These are phyloP conservation scores for Colletotrichum truncatum DNA, from an alignment of 2,329 filamentous ascomycete genomes.

Conservation along the genomic window DNA sequence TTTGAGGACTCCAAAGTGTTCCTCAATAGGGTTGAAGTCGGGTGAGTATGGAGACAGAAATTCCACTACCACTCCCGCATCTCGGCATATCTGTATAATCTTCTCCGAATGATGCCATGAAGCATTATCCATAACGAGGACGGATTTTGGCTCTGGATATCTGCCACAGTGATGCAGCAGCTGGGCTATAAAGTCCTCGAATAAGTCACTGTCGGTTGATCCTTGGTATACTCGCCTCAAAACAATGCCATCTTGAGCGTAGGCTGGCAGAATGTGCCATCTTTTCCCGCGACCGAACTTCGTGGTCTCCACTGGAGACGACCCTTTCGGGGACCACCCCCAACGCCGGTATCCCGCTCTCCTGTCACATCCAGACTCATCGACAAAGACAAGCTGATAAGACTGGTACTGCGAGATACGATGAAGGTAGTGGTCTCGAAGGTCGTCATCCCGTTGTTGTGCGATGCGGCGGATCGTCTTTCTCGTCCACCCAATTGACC, in stretches of 20 bases:
- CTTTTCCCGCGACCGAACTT: slow-evolving; percentile 34
- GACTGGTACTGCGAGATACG: slow-evolving; percentile 41
- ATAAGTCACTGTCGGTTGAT: no score
- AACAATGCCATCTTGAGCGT: slow-evolving; percentile 38
- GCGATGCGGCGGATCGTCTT: slow-evolving; percentile 41
- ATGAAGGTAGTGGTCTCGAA: slow-evolving; percentile 45
- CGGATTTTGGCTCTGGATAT: slow-evolving; percentile 43
- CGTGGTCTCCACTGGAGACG: slow-evolving; percentile 35
- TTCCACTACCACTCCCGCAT: slow-evolving; percentile 30
- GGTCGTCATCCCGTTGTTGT: slow-evolving; percentile 41
- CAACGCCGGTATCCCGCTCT: slow-evolving; percentile 40
- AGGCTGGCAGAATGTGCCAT: slow-evolving; percentile 39
- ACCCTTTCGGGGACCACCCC: slow-evolving; percentile 42
- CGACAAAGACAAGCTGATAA: no score
- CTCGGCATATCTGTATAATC: slow-evolving; percentile 38
- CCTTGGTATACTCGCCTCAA: no score
- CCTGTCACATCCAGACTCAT: no score
- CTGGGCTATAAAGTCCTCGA: no score
- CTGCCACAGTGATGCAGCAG: slow-evolving; percentile 40
- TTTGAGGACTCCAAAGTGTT: slow-evolving; percentile 34
- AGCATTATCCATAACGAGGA: slow-evolving; percentile 46
- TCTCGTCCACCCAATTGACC: slow-evolving; percentile 36
- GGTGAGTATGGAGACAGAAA: slow-evolving; percentile 34
- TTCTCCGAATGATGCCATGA: slow-evolving; percentile 39
- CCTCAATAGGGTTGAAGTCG: slow-evolving; percentile 37